phyloP scores from a whole-genome alignment of 352 stramenopile genomes.

The Nothophytophthora sp. region DNA sequence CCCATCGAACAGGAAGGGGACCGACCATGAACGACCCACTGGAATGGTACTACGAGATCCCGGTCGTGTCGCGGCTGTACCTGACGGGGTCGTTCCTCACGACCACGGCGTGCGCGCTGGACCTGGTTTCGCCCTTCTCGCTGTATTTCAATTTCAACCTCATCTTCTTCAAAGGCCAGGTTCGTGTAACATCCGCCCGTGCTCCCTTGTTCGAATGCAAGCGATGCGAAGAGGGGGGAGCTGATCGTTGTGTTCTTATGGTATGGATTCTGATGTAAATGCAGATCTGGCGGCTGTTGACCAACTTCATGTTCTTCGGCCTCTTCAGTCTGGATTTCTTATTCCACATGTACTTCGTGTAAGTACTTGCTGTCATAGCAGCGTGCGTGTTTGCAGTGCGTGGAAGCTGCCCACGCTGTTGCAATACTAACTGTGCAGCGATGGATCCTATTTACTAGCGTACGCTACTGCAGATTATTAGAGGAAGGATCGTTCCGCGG shows the following conservation, averaged over 20 bases:
- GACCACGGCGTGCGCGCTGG: slow-evolving; percentile 95
- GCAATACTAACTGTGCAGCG: no score
- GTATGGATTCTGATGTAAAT: no score
- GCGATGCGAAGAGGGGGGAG: no score
- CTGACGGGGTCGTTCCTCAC: slow-evolving; percentile 98
- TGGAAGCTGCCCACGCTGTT: slow-evolving; percentile 4
- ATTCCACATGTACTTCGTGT: slow-evolving; percentile 99
- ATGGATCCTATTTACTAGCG: slow-evolving; percentile 38
- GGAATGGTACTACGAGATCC: slow-evolving; percentile 99
- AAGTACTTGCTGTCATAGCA: slow-evolving; percentile 33
- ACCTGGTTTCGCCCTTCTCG: slow-evolving; percentile 97
- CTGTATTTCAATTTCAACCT: slow-evolving; percentile 96
- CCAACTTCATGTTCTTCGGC: slow-evolving; percentile 99
- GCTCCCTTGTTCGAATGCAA: no score
- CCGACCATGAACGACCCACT: slow-evolving; percentile 84
- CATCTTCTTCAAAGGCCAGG: slow-evolving; percentile 97
- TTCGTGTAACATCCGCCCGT: no score
- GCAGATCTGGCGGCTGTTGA: slow-evolving; percentile 95
- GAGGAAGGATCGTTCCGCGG: slow-evolving; percentile 99
- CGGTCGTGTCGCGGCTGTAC: slow-evolving; percentile 97
- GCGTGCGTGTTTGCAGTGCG: not conserved
- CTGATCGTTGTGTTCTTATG: no score
- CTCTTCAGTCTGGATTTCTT: slow-evolving; percentile 99
- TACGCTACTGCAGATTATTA: slow-evolving; percentile 96
- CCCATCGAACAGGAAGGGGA: not conserved